Conservation (phyloP, 352 stramenopile genomes). For the Phytopythium mirpurense region DNA sequence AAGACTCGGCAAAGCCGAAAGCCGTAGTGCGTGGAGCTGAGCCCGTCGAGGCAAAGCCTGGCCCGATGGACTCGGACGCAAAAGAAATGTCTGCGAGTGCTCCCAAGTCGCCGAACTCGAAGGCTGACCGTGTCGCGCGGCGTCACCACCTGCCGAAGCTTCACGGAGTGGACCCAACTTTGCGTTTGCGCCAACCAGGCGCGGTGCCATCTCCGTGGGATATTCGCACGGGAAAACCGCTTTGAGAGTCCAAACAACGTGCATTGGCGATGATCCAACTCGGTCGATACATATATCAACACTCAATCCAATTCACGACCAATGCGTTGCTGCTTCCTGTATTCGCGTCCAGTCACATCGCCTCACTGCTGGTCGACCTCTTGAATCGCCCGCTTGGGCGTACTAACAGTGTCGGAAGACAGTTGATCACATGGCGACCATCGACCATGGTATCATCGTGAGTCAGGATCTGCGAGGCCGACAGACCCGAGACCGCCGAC, state of each 20-base stretch:
- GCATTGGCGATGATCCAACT: too few relatives aligned
- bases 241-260: constrained; percentile 13
- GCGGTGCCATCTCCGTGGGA: constrained; percentile 30
- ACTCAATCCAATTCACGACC: not conserved
- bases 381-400: constrained; percentile 32
- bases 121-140: constrained; percentile 24
- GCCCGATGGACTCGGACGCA: not conserved
- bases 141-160: constrained; percentile 24
- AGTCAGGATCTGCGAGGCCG: constrained; percentile 44
- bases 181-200: not conserved
- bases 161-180: constrained; percentile 3
- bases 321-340: not conserved
- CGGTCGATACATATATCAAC: too few relatives aligned
- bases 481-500: constrained; percentile 23
- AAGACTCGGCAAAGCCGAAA: not conserved
- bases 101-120: constrained; percentile 4
- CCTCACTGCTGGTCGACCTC: not conserved
- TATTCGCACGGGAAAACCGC: constrained; percentile 28
- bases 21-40: constrained; percentile 13
- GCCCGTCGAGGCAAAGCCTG: constrained; percentile 12
- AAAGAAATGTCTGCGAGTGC: not conserved
- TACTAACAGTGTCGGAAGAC: constrained; percentile 40
- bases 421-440: constrained; percentile 27
- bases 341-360: too few relatives aligned
- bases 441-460: constrained; percentile 57